Evolutionary conservation across 352 stramenopile genomes (phyloP).

Genomic region (Phytophthora fragariae): DNA sequence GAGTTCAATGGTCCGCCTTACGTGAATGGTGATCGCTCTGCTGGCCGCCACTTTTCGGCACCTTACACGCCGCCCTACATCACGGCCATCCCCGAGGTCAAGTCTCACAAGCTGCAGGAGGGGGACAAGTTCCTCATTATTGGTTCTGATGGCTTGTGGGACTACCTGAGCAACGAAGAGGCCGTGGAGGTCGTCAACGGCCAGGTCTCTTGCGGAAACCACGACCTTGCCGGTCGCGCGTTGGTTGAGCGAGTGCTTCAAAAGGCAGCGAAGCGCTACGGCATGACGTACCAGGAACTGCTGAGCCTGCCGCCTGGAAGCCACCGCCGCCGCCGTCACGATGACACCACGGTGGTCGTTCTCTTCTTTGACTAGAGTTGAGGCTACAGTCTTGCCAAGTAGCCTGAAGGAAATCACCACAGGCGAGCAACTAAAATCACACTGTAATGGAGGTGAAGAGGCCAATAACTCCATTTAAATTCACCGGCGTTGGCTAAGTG

Average conservation of each 20-base stretch:
- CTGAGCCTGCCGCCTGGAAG: constrained; percentile 83
- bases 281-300: constrained; percentile 86
- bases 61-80: constrained; percentile 95
- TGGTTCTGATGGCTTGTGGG: constrained; percentile 97
- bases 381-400: constrained; percentile 9
- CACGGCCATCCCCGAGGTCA: constrained; percentile 87
- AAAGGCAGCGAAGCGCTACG: constrained; percentile 77
- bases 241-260: constrained; percentile 85
- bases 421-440: constrained; percentile 16
- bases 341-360: constrained; percentile 94
- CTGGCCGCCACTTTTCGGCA: constrained; percentile 86
- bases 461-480: constrained; percentile 1
- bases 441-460: constrained; percentile 14
- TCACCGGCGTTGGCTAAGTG: background rate
- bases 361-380: constrained; percentile 81
- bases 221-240: constrained; percentile 74
- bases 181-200: constrained; percentile 92
- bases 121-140: constrained; percentile 98
- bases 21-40: constrained; percentile 81
- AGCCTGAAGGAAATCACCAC: constrained; percentile 16
- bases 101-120: constrained; percentile 60
- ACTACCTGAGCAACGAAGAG: constrained; percentile 96
- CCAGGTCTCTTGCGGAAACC: constrained; percentile 62
- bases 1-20: constrained; percentile 93
- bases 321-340: constrained; percentile 88